These are phyloP conservation scores for Echites panduratus DNA, from an alignment of 257 asterid species.

Conservation along the genomic window DNA sequence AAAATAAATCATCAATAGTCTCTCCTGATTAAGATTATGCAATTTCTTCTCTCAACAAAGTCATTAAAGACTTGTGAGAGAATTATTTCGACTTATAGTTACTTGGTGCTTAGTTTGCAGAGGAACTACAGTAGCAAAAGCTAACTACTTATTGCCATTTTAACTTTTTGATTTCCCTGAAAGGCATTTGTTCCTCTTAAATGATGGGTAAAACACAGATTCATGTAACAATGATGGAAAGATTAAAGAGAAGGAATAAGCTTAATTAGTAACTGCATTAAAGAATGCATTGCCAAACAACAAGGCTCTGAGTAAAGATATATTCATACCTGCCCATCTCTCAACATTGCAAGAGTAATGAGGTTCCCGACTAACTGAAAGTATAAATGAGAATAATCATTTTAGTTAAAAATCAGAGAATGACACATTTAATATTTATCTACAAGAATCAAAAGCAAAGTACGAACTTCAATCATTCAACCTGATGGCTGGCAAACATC, in stretches of 20 bases:
- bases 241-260: not conserved
- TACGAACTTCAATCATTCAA: slow-evolving; percentile 21
- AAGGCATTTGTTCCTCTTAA: not conserved
- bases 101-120: not conserved
- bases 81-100: not conserved
- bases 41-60: not conserved
- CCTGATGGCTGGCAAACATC: slow-evolving; percentile 94
- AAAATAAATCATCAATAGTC: not conserved
- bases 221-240: not conserved
- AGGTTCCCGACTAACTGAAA: slow-evolving; percentile 93
- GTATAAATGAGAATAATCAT: slow-evolving; percentile 4
- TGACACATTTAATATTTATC: slow-evolving; percentile 1
- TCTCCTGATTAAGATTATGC: not conserved
- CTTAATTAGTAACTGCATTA: not conserved
- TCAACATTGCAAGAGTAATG: slow-evolving; percentile 63
- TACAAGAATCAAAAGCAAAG: slow-evolving; percentile 3
- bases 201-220: not conserved
- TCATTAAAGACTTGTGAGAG: not conserved
- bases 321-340: slow-evolving; percentile 67
- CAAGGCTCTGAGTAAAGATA: slow-evolving; percentile 4
- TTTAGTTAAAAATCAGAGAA: not conserved
- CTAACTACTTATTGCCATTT: not conserved
- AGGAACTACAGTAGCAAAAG: not conserved
- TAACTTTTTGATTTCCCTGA: not conserved
- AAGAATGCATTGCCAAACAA: not conserved